Conservation (phyloP, 129 eudicot species). For the Lactuca sativa region DNA sequence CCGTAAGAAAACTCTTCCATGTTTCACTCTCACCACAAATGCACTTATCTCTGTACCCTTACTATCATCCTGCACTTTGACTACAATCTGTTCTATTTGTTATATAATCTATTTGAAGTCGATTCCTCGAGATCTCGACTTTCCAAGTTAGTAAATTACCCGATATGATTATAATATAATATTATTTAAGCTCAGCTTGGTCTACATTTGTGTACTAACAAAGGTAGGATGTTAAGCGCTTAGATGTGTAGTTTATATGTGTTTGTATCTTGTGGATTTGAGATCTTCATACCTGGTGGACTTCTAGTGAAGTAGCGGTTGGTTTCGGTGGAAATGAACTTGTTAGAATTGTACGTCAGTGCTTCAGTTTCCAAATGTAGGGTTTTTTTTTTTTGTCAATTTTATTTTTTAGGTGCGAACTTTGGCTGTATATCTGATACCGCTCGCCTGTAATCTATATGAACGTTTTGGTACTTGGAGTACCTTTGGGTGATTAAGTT, state of each 20-base stretch:
- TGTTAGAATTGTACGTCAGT: too few relatives aligned
- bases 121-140: constrained; percentile 11
- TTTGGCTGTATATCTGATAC: background rate
- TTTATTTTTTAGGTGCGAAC: background rate
- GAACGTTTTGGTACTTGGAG: background rate
- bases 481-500: background rate
- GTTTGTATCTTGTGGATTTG: background rate
- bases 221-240: background rate
- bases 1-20: constrained; percentile 19
- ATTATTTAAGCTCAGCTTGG: background rate
- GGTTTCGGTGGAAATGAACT: background rate
- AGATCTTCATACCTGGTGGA: background rate
- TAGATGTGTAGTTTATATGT: background rate
- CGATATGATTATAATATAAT: background rate
- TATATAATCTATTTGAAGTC: background rate
- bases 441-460: background rate
- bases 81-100: background rate
- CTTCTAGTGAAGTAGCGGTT: background rate
- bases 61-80: too few relatives aligned
- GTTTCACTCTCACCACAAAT: background rate
- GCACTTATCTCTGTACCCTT: background rate
- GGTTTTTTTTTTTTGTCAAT: background rate
- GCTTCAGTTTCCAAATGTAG: too few relatives aligned
- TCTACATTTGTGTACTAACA: background rate
- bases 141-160: background rate